Evolutionary conservation across 768 basidiomycete genomes (phyloP), one percentile per base, ranked within the genome.

Genomic region (Pisolithus albus): DNA sequence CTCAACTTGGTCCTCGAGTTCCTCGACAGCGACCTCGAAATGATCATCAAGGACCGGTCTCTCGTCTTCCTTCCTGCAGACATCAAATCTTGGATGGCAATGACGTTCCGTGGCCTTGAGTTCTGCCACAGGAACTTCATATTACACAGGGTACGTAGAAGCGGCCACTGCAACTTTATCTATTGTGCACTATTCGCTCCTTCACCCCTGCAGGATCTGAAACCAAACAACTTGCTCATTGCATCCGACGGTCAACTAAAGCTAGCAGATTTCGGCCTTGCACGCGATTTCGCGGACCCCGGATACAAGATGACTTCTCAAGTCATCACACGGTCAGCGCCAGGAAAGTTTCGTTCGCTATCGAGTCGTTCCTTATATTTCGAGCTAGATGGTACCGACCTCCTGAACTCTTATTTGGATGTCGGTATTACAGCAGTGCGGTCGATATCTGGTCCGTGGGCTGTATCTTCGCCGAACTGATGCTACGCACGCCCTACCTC

Each of bases 401-500:
- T 4, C 94, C 96, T 15, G 95, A 99, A 66, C 79, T 99, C 9
- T 75, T 99, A 6, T 95, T 91, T 56, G 94, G 93, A 36, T 79
- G 88, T 49, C 77, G 94, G 23, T 88, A 90, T 66, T 97, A 99
- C 67, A 82, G 91, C 61, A 84, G 90, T 1, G 86, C 87, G 0
- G 92, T 96, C 52, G 95, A 99, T 67, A 82, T 92, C 30, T 99
- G 95, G 95, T 96, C 94, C 9, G 87, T 96, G 4, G 95, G 95
- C 1, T 96, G 93, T 57, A 99, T 99, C 57, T 95, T 98, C 62
- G 92, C 95, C 3, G 96, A 99, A 65, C 79, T 98, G 47, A 95
- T 98, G 88, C 74, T 98, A 32, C 83, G 96, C 15, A 92, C 88
- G 23, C 96, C 96, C 2, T 99, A 96, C 62, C 78, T 98, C 24